Conservation (phyloP, 2,329 filamentous ascomycete genomes). For the Aureobasidium sp. region DNA sequence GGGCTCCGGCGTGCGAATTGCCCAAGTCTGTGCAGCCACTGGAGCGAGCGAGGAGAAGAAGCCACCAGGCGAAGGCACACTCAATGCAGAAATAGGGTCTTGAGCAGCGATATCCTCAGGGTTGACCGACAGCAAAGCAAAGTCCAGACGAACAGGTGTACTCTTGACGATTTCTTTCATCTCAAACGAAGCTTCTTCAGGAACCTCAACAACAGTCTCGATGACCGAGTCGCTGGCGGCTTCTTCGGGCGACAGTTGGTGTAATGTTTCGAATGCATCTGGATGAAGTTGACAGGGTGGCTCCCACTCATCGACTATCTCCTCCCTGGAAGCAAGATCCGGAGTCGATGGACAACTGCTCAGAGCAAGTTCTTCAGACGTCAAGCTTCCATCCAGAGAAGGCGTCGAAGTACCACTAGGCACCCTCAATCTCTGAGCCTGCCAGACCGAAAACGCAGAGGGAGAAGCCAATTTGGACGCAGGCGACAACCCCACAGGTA, state of each 20-base stretch:
- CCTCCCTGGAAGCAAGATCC: slow-evolving; percentile 48
- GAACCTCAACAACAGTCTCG: slow-evolving; percentile 32
- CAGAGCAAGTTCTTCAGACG: slow-evolving; percentile 75
- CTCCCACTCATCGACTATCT: slow-evolving; percentile 56
- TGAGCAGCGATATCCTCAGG: slow-evolving; percentile 28
- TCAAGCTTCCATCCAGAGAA: slow-evolving; percentile 80
- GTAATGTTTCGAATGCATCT: slow-evolving; percentile 70
- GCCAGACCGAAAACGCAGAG: slow-evolving; percentile 59
- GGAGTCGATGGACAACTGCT: slow-evolving; percentile 82
- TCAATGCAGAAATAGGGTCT: slow-evolving; percentile 68
- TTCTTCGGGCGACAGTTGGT: slow-evolving; percentile 55
- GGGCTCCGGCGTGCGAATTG: slow-evolving; percentile 51
- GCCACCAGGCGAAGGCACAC: slow-evolving; percentile 82
- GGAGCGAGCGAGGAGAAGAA: slow-evolving; percentile 83
- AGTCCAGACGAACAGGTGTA: slow-evolving; percentile 10
- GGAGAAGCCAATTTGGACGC: slow-evolving; percentile 33
- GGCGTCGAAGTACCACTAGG: slow-evolving; percentile 73
- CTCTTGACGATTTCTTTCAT: slow-evolving; percentile 52
- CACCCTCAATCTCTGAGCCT: slow-evolving; percentile 47
- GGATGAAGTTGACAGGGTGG: slow-evolving; percentile 55
- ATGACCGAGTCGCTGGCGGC: slow-evolving; percentile 19
- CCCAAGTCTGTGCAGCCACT: slow-evolving; percentile 73
- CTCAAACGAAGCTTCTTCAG: slow-evolving; percentile 41
- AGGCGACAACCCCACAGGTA: slow-evolving; percentile 38
- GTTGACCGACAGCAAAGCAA: slow-evolving; percentile 7